Base-by-base conservation (phyloP, 2,329 filamentous ascomycete species). In the Nigrospora sphaerica region DNA sequence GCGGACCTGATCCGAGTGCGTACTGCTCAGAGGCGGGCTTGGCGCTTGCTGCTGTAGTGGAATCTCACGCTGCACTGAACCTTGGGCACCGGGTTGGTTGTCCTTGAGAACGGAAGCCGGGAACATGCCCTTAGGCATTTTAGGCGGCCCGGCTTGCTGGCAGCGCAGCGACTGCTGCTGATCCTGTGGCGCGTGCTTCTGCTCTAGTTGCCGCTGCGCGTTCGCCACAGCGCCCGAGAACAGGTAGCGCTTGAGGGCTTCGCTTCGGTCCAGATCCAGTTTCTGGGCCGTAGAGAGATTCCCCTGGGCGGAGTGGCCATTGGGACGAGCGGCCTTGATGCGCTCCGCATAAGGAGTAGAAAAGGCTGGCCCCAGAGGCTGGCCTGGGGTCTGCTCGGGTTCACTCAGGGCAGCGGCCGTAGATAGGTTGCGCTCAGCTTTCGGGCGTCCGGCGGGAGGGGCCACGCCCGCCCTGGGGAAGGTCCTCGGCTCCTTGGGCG, bases 341-440 rank as follows among this genome's bases (percentile, higher is more conserved):
- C 80, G 75, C 49, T 83, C 78, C 6, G 76, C 68, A 54, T 81
- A 84, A 0, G 80, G 78, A 0, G 83, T 85, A 5, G 85, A 83
- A 61, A 88, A 87, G 2, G 84, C 77, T 28, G 82, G 82, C 4
- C 77, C 85, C 54, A 82, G 77, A 31, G 73, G 69, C 39, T 68
- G 72, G 38, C 72, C 71, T 17, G 73, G 72, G 16, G 72, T 75
- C 16, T 4, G 14, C 14, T 36, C 16, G 39, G 90, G 69, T 59
- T 95, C 88, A 51, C 82, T 75, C 9, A 80, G 64, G 49, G 89
- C 86, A 31, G 87, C 75, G 19, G 75, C 77, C 44, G 74, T 73
- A 31, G 74, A 64, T 3, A 71, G 67, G 37, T 63, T 68, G 48
- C 73, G 73, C 35, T 69, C 67, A 33, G 67, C 64, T 28, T 69